phyloP scores from a whole-genome alignment of 2,329 filamentous ascomycete species.

The Penicillium sp. region DNA sequence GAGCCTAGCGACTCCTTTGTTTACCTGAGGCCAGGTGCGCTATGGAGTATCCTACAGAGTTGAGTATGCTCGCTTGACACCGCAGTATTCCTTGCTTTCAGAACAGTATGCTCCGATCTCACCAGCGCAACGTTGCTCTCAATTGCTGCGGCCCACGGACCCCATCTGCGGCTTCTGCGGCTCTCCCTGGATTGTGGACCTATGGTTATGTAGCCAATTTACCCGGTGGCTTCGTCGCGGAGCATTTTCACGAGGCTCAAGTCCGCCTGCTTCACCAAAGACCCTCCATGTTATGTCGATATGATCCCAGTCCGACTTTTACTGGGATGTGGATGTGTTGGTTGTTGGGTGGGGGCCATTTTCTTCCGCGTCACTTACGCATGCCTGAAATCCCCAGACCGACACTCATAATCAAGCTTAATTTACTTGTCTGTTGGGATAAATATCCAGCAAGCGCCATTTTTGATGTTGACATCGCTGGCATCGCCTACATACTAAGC shows the following conservation, averaged over 20 bases:
- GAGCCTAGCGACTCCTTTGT: background rate
- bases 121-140: background rate
- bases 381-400: background rate
- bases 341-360: background rate
- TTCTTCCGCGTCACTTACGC: background rate
- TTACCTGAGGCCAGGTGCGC: no score
- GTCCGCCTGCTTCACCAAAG: background rate
- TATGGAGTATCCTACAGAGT: background rate
- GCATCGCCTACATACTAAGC: background rate
- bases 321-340: background rate
- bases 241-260: background rate
- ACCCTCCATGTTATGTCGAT: background rate
- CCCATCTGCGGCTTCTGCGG: constrained; percentile 1
- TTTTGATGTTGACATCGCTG: background rate
- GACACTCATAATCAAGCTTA: constrained; percentile 1
- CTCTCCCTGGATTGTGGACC: background rate
- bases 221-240: background rate
- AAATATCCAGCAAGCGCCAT: background rate
- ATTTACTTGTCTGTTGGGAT: background rate
- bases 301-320: background rate
- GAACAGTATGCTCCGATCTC: background rate
- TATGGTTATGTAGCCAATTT: background rate
- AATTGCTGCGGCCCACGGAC: background rate
- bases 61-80: background rate
- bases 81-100: no score